phyloP scores from a whole-genome alignment of 306 rosid genomes.

The Glycine tomentella region DNA sequence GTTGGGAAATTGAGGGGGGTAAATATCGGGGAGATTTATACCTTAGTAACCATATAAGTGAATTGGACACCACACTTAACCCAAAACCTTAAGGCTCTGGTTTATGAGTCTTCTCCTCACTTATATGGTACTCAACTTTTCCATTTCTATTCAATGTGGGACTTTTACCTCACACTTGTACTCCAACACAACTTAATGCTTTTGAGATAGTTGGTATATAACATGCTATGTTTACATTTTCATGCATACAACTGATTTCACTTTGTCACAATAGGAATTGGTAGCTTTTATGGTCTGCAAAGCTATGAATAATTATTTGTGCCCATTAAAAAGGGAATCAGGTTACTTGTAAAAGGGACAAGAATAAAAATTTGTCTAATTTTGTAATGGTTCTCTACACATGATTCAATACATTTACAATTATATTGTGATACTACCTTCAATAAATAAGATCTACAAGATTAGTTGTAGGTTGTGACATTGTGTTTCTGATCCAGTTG shows the following conservation, averaged over 20 bases:
- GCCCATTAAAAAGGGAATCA: not conserved
- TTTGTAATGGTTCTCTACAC: not conserved
- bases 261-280: not conserved
- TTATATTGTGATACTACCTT: not conserved
- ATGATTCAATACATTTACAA: not conserved
- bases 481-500: conserved; percentile 2
- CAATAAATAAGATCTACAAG: not conserved
- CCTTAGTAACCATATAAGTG: no score
- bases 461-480: not conserved
- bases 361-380: not conserved
- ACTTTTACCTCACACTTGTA: no score
- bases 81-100: no score
- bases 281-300: not conserved
- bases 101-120: no score
- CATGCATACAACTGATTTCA: not conserved
- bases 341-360: not conserved
- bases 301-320: not conserved
- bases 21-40: no score
- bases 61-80: no score
- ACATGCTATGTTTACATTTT: not conserved
- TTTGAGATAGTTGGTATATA: not conserved
- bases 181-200: not conserved
- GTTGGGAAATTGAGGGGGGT: no score
- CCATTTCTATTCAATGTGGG: no score
- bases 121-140: no score